Percentiles rank a stretch among this genome's conserved stretches.
These are phyloP conservation scores for Coemansia furcata DNA, from an alignment of 192 early-diverging fungal species.

Conservation along the genomic window DNA sequence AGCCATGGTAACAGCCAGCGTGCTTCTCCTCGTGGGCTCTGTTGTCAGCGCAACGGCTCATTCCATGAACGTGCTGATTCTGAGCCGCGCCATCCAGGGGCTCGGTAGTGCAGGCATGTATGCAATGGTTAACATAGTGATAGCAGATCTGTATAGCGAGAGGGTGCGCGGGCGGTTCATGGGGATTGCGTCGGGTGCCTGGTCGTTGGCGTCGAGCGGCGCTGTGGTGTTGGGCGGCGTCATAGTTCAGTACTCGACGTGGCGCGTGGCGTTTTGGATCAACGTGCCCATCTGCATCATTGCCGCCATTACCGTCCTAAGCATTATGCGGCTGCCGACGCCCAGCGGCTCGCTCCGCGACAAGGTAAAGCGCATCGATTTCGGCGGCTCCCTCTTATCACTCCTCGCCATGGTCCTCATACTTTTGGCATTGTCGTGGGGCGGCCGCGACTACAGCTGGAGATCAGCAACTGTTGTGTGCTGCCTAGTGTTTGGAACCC, in stretches of 20 bases:
- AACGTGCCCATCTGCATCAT: conserved; percentile 69
- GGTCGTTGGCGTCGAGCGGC: conserved; percentile 58
- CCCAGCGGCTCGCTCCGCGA: conserved; percentile 30
- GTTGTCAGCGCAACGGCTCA: conserved; percentile 42
- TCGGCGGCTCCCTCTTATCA: conserved; percentile 50
- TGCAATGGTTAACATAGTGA: conserved; percentile 64
- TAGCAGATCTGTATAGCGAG: conserved; percentile 69
- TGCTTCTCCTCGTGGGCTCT: conserved; percentile 48
- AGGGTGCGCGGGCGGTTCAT: conserved; percentile 75
- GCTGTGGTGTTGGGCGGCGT: conserved; percentile 74
- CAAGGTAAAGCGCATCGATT: conserved; percentile 58
- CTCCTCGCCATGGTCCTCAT: conserved; percentile 47
- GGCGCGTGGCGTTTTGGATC: conserved; percentile 77
- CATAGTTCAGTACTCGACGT: conserved; percentile 63
- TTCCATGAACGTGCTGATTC: conserved; percentile 58
- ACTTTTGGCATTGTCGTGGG: conserved; percentile 58
- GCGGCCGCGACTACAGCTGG: conserved; percentile 58
- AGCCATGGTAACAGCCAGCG: conserved; percentile 32
- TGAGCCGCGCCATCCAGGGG: conserved; percentile 70
- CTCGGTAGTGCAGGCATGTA: conserved; percentile 66
- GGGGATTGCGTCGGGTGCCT: conserved; percentile 60
- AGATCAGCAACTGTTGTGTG: conserved; percentile 45
- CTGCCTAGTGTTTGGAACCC: conserved; percentile 28
- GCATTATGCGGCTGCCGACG: conserved; percentile 60
- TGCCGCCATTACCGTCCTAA: conserved; percentile 55